These are phyloP conservation scores for Lepidium africanum DNA, from an alignment of 345 rosid species.

Conservation along the genomic window DNA sequence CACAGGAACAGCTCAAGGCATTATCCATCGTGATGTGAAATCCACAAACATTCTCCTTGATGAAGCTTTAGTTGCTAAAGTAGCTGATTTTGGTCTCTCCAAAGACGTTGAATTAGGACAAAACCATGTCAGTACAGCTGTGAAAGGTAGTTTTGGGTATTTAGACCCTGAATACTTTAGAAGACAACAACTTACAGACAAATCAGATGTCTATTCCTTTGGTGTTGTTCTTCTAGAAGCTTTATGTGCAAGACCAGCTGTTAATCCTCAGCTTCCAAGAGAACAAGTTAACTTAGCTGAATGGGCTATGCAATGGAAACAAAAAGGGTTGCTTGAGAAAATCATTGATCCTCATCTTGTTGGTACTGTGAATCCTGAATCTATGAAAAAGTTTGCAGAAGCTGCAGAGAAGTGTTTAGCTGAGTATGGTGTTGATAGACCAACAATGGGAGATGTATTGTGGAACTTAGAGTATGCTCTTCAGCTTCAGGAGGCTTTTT, in stretches of 20 bases:
- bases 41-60: conserved; percentile 75
- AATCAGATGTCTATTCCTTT: conserved; percentile 55
- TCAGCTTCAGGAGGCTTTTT: conserved; percentile 60
- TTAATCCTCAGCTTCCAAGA: conserved; percentile 50
- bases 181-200: conserved; percentile 56
- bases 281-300: conserved; percentile 62
- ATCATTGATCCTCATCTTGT: conserved; percentile 40
- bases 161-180: conserved; percentile 59
- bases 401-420: conserved; percentile 56
- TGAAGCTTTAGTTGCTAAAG: conserved; percentile 62
- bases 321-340: conserved; percentile 34
- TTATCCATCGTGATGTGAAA: conserved; percentile 75
- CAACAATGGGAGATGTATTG: conserved; percentile 57
- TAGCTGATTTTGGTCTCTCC: conserved; percentile 75
- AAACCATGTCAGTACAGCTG: conserved; percentile 43
- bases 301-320: conserved; percentile 52
- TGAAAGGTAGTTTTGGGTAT: conserved; percentile 49
- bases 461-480: conserved; percentile 72
- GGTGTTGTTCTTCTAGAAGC: conserved; percentile 58
- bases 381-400: conserved; percentile 48
- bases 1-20: conserved; percentile 81
- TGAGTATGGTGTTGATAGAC: conserved; percentile 53
- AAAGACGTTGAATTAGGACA: conserved; percentile 64
- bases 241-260: conserved; percentile 53
- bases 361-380: conserved; percentile 41